These are phyloP conservation scores for Pyrenopolyporus hunteri DNA, from an alignment of 495 filamentous ascomycete species.

Conservation along the genomic window DNA sequence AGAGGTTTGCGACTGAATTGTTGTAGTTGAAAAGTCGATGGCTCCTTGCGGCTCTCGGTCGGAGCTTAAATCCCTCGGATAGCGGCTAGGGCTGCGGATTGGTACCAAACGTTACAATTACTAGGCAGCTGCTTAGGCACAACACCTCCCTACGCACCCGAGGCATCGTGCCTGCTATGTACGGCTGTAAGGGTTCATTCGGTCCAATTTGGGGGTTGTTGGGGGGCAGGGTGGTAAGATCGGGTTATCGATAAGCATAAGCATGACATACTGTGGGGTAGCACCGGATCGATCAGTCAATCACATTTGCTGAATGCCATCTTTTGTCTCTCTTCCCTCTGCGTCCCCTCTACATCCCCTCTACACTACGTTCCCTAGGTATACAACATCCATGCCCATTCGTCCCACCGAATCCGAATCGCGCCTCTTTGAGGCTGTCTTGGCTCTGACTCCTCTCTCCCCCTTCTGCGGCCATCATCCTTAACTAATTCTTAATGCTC, in stretches of 20 bases:
- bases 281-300: background rate
- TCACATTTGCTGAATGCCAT: conserved; percentile 10
- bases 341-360: background rate
- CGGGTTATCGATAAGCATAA: conserved; percentile 29
- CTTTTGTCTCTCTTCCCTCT: background rate
- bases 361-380: background rate
- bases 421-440: conserved; percentile 2
- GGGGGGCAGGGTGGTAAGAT: background rate
- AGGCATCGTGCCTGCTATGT: no score
- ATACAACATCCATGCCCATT: background rate
- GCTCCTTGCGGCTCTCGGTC: no score
- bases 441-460: conserved; percentile 4
- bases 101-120: no score
- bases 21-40: no score
- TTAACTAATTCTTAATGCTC: conserved; percentile 16
- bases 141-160: no score
- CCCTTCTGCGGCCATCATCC: background rate
- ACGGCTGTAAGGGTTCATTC: no score
- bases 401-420: conserved; percentile 30
- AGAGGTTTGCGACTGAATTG: no score
- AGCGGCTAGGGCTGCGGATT: no score
- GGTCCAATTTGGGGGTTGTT: conserved; percentile 9
- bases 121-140: no score
- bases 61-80: no score
- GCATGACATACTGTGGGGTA: conserved; percentile 2